Evolutionary conservation across 805 yeast genomes (phyloP).

Genomic region (Maudiozyma pseudohumilis): DNA sequence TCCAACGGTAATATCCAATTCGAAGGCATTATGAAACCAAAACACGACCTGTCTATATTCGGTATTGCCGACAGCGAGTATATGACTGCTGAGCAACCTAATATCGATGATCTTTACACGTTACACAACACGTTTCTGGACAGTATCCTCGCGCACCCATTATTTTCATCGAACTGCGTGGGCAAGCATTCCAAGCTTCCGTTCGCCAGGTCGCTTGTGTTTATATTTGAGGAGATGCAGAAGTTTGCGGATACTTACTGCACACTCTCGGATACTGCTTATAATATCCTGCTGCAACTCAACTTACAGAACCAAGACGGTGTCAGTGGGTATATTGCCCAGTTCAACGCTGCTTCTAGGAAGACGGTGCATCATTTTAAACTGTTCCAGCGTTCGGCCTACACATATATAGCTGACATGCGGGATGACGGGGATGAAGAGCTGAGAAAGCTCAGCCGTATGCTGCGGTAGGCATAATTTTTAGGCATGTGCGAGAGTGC

Average conservation of each 20-base stretch:
- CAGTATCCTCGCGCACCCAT: slow-evolving; percentile 18
- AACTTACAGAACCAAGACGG: slow-evolving; percentile 21
- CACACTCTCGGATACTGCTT: slow-evolving; percentile 30
- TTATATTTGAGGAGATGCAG: slow-evolving; percentile 29
- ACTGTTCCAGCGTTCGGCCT: slow-evolving; percentile 35
- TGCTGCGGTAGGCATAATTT: slow-evolving; percentile 22
- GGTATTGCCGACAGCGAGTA: neutral
- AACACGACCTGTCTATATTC: slow-evolving; percentile 10
- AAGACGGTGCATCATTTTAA: slow-evolving; percentile 35
- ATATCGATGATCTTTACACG: slow-evolving; percentile 41
- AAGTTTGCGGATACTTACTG: slow-evolving; percentile 32
- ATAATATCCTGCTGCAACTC: slow-evolving; percentile 28
- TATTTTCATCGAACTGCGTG: slow-evolving; percentile 13
- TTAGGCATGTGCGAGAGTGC: too few relatives aligned
- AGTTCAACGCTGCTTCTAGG: slow-evolving; percentile 32
- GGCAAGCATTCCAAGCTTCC: slow-evolving; percentile 33
- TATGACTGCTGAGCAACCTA: slow-evolving; percentile 10
- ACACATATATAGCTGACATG: slow-evolving; percentile 41
- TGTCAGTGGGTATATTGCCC: slow-evolving; percentile 17
- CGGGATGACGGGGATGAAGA: slow-evolving; percentile 42
- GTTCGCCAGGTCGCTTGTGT: slow-evolving; percentile 36
- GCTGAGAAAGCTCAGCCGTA: slow-evolving; percentile 38
- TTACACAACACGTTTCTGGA: slow-evolving; percentile 29
- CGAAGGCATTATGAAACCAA: slow-evolving; percentile 27
- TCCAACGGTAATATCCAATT: slow-evolving; percentile 21